Evolutionary conservation across 805 yeast genomes (phyloP).

Genomic region (Metschnikowia lachancei): DNA sequence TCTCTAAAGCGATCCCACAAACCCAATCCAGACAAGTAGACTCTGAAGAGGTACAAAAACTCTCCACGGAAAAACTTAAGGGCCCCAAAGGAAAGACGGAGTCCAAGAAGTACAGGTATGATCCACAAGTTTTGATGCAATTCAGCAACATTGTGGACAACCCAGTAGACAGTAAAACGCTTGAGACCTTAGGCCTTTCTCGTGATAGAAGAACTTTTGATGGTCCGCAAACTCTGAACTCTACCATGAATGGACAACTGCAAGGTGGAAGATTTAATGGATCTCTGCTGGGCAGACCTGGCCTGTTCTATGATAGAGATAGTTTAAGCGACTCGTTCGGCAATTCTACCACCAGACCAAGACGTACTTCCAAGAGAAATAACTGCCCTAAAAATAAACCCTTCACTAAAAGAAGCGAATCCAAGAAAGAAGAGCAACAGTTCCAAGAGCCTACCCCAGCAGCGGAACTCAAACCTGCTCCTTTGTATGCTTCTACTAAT

Average conservation of each 20-base stretch:
- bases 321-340: no score
- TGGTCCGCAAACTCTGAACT: conserved; percentile 34
- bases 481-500: conserved; percentile 75
- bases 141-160: no score
- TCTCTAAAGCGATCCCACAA: no score
- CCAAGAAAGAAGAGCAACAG: conserved; percentile 47
- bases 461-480: conserved; percentile 75
- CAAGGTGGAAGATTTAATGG: conserved; percentile 43
- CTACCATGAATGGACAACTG: conserved; percentile 27
- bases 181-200: conserved; percentile 42
- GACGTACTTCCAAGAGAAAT: conserved; percentile 65
- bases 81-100: no score
- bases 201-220: conserved; percentile 23
- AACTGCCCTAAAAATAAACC: conserved; percentile 49
- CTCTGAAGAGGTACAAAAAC: no score
- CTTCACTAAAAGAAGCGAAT: conserved; percentile 45
- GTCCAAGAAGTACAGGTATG: no score
- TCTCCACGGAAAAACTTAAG: no score
- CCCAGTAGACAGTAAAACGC: no score
- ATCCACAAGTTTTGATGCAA: no score
- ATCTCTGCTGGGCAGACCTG: conserved; percentile 36
- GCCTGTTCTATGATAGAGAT: conserved; percentile 46
- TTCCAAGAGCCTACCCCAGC: conserved; percentile 47
- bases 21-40: no score
- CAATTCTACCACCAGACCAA: no score